These are phyloP conservation scores for Pichia sp. DNA, from an alignment of 1,139 yeast species.

Conservation along the genomic window DNA sequence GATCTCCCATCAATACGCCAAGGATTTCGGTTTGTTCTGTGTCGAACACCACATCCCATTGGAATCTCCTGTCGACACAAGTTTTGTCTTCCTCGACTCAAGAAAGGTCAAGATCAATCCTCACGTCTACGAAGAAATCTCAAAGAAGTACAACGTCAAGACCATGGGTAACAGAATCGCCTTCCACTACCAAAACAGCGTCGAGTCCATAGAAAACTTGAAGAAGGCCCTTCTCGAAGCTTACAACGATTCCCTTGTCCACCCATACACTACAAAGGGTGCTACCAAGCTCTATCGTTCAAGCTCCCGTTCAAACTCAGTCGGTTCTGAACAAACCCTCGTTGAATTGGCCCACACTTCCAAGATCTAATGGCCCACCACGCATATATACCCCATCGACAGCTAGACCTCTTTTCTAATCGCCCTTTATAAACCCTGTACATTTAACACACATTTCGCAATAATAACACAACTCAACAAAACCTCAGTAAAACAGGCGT, in stretches of 20 bases:
- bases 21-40: constrained; percentile 63
- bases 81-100: constrained; percentile 78
- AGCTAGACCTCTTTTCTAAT: constrained; percentile 19
- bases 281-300: constrained; percentile 30
- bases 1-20: constrained; percentile 66
- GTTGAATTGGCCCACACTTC: constrained; percentile 6
- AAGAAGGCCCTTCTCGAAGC: constrained; percentile 62
- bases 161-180: constrained; percentile 71
- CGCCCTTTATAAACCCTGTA: constrained; percentile 1
- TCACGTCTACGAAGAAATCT: constrained; percentile 45
- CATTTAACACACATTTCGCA: not conserved
- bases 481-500: too few relatives aligned
- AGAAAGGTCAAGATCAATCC: constrained; percentile 60
- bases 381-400: too few relatives aligned
- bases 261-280: constrained; percentile 27
- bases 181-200: constrained; percentile 78
- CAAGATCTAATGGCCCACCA: not conserved
- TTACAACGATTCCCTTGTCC: constrained; percentile 41
- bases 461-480: not conserved
- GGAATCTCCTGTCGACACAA: constrained; percentile 80
- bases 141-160: constrained; percentile 59
- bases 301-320: constrained; percentile 22
- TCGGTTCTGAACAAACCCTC: constrained; percentile 10
- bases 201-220: constrained; percentile 63
- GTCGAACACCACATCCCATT: constrained; percentile 51